Evolutionary conservation across 352 stramenopile genomes (phyloP).

Genomic region (Phytophthora multivora): DNA sequence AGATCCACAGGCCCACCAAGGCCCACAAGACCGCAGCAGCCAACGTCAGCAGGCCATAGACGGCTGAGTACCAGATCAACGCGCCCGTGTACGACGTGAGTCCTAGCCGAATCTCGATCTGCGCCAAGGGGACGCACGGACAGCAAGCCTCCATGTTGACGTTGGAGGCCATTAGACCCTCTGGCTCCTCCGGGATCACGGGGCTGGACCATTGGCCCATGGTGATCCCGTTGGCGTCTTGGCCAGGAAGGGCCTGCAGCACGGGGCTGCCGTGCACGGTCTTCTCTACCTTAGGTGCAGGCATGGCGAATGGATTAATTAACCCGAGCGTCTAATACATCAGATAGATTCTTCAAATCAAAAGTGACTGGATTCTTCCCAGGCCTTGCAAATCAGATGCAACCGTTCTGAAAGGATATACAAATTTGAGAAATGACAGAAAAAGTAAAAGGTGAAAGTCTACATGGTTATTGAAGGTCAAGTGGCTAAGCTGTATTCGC

Average conservation of each 20-base stretch:
- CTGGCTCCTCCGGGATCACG: conserved; percentile 27
- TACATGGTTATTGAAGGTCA: conserved; percentile 27
- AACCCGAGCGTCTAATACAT: neutral
- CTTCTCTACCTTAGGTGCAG: conserved; percentile 24
- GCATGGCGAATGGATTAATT: conserved; percentile 1
- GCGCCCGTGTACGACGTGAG: conserved; percentile 28
- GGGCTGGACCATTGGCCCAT: conserved; percentile 37
- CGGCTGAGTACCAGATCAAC: conserved; percentile 24
- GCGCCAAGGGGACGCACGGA: conserved; percentile 35
- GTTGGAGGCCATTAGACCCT: conserved; percentile 26
- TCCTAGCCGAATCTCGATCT: conserved; percentile 37
- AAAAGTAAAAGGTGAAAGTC: conserved; percentile 5
- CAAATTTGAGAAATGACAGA: neutral
- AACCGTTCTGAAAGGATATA: neutral
- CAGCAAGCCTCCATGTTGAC: conserved; percentile 36
- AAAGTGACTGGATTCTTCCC: neutral
- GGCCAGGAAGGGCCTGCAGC: conserved; percentile 5
- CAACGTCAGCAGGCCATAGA: conserved; percentile 17
- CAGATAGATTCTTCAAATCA: conserved; percentile 7
- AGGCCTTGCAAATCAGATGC: neutral
- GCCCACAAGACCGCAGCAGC: conserved; percentile 16
- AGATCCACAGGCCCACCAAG: conserved; percentile 29
- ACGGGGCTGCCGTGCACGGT: conserved; percentile 15
- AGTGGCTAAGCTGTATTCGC: conserved; percentile 25
- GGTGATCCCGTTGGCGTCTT: conserved; percentile 34